Evolutionary conservation across 768 basidiomycete species (phyloP), one percentile per base, ranked within the genome.

Genomic region (Austroboletus eburneus): DNA sequence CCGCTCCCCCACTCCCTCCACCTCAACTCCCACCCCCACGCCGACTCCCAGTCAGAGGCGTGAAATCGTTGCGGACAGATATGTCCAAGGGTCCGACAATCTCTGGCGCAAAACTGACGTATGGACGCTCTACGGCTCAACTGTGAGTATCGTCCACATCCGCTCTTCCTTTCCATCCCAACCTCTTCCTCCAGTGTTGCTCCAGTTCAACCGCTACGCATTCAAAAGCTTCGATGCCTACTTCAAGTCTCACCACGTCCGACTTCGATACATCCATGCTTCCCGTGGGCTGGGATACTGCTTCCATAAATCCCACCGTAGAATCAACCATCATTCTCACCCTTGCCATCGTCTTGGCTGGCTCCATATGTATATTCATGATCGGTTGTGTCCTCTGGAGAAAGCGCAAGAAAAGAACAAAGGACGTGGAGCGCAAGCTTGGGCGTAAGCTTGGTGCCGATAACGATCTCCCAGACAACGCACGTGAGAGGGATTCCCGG

Each of bases 111-210:
- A 72, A 59, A 70, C 76, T 2, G 66, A 70, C 9, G 54, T 59
- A 22, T 87, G 82, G 68, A 77, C 80, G 12, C 65, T 87, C 32
- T 86, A 82, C 55, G 86, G 87, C n/a, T 81, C 80, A n/a, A 78
- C 81, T 13, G 70, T 83, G 32, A 77, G 83, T 58, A 49, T 27
- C 68, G 3, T 9, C 30, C 24, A 5, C 27, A 9, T 22, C 35
- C 6, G 32, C 3, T 21, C 40, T 29, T 9, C 32, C 18, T 2
- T 20, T 23, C 14, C 13, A 29, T 41, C 50, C 50, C 43, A 48
- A 27, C 43, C 2, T 17, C 3, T 7, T 9, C 22, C 34, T 23
- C 23, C 33, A 65, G 66, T 66, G 56, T 32, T 49, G 46, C 40
- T 22, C 56, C 3, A 42, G 23, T 16, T 42, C 51, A 8, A 14